These are phyloP conservation scores for Rhodocollybia butyracea DNA, from an alignment of 768 basidiomycete genomes.

Conservation along the genomic window DNA sequence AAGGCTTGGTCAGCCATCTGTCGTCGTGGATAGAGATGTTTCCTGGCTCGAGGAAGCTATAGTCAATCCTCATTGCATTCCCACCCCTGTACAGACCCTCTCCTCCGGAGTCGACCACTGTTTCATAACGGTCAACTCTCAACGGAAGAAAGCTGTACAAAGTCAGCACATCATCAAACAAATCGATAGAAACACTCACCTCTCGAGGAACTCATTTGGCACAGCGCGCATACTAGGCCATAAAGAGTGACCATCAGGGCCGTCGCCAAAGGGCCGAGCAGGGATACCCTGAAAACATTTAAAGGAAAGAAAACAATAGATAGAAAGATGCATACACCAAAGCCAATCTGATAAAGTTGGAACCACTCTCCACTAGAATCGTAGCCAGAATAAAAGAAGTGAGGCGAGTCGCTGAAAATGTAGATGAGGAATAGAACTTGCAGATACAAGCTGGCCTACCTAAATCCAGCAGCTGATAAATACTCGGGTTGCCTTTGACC, in stretches of 20 bases:
- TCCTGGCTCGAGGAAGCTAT: conserved; percentile 24
- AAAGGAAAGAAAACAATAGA: too few relatives aligned
- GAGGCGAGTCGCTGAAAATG: conserved; percentile 14
- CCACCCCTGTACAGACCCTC: conserved; percentile 26
- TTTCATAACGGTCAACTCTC: conserved; percentile 24
- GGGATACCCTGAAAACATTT: too few relatives aligned
- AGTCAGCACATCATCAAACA: conserved; percentile 3
- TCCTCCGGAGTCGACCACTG: conserved; percentile 28
- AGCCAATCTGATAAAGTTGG: conserved; percentile 28
- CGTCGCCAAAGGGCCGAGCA: conserved; percentile 19
- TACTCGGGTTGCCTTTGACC: conserved; percentile 24
- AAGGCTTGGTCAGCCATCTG: conserved; percentile 30
- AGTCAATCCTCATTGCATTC: conserved; percentile 29
- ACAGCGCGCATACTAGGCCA: conserved; percentile 31
- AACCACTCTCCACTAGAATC: conserved; percentile 23
- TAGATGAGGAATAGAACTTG: neutral
- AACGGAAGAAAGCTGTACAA: conserved; percentile 27
- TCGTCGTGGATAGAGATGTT: conserved; percentile 29
- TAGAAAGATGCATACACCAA: too few relatives aligned
- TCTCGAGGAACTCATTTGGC: conserved; percentile 19
- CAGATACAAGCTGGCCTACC: conserved; percentile 10
- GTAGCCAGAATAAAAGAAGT: conserved; percentile 27
- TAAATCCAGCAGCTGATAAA: conserved; percentile 26
- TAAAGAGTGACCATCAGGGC: conserved; percentile 27
- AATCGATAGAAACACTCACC: neutral